Evolutionary conservation across 83 land plant genomes (phyloP).

Genomic region (Picea abies): DNA sequence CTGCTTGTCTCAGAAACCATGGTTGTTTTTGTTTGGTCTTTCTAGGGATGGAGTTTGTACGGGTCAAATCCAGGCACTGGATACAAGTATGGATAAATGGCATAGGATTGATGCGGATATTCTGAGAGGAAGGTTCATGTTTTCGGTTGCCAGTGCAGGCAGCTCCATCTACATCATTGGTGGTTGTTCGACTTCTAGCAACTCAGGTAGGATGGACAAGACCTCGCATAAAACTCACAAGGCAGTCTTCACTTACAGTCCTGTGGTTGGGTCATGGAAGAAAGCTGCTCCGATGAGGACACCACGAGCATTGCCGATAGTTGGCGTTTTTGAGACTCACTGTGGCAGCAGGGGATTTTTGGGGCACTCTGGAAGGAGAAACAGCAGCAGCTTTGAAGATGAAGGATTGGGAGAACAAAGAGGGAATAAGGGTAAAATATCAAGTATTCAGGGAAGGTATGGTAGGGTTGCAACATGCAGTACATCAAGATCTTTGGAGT

Average conservation of each 20-base stretch:
- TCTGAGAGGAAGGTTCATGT: conserved; percentile 62
- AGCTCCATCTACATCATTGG: conserved; percentile 64
- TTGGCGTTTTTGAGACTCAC: conserved; percentile 60
- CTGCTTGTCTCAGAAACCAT: conserved; percentile 52
- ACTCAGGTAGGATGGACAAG: conserved; percentile 53
- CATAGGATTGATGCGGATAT: conserved; percentile 44
- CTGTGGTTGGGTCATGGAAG: conserved; percentile 56
- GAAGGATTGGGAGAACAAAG: background rate
- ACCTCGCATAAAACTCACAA: conserved; percentile 66
- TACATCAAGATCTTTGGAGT: conserved; percentile 15
- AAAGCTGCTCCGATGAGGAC: conserved; percentile 62
- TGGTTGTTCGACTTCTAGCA: conserved; percentile 61
- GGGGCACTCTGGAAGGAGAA: conserved; percentile 23
- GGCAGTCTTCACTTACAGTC: conserved; percentile 57
- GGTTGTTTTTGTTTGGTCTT: conserved; percentile 82
- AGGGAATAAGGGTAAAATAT: background rate
- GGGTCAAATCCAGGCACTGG: conserved; percentile 72
- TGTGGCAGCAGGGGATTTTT: conserved; percentile 1
- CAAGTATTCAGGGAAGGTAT: conserved; percentile 17
- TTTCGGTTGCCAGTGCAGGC: conserved; percentile 61
- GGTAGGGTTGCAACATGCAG: conserved; percentile 31
- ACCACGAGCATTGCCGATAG: conserved; percentile 62
- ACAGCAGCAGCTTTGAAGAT: conserved; percentile 4
- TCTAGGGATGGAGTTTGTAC: conserved; percentile 55
- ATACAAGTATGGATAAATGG: conserved; percentile 63